Evolutionary conservation across 208 protist species (phyloP).

Genomic region (Crithidia thermophila): DNA sequence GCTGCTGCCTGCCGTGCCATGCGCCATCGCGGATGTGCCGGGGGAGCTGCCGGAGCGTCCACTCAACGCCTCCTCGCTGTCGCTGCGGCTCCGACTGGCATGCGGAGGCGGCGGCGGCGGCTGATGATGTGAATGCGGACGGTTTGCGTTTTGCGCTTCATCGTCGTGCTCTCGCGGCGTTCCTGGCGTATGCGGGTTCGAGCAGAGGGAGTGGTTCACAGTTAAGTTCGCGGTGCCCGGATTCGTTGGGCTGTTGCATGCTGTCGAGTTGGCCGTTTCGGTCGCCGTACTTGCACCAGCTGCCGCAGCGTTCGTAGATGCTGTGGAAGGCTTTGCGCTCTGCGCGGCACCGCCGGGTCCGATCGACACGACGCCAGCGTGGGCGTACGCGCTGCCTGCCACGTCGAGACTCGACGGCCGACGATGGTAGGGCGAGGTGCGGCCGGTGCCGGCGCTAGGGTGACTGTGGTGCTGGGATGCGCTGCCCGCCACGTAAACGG

Average conservation of each 20-base stretch:
- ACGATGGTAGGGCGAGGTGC: neutral
- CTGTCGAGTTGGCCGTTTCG: neutral
- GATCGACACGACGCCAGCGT: neutral
- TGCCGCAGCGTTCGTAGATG: no score
- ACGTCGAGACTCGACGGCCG: neutral
- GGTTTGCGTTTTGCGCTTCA: neutral
- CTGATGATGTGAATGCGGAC: neutral
- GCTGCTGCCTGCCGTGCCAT: no score
- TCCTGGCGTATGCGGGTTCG: neutral
- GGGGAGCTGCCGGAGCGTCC: neutral
- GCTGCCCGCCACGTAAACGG: neutral
- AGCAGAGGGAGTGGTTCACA: neutral
- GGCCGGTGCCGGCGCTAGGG: neutral
- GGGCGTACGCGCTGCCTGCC: neutral
- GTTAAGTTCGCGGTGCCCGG: neutral
- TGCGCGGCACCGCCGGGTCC: neutral
- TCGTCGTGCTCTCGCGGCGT: neutral
- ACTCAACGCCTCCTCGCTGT: constrained; percentile 1
- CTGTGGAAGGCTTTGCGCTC: no score
- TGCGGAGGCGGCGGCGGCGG: neutral
- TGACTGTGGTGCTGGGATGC: neutral
- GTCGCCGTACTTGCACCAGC: neutral
- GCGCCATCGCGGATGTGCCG: neutral
- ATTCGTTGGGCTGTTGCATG: neutral
- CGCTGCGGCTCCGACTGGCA: neutral